phyloP scores from a whole-genome alignment of 208 protist genomes.

The Strigomonas galati region DNA sequence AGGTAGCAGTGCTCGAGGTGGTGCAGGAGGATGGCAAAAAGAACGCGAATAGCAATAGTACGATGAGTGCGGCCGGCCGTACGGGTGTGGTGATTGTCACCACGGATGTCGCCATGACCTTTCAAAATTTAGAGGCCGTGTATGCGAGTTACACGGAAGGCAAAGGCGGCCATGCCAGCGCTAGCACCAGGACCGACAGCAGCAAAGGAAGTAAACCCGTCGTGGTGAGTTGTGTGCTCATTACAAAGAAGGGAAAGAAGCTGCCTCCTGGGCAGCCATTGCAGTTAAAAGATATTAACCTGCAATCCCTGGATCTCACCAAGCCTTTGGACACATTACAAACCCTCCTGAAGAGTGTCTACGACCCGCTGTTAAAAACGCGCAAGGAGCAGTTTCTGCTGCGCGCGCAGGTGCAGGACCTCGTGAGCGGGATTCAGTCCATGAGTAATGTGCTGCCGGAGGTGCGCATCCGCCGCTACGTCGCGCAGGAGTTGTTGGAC shows the following conservation, averaged over 20 bases:
- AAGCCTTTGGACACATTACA: constrained; percentile 63
- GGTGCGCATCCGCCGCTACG: constrained; percentile 66
- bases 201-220: not conserved
- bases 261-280: constrained; percentile 13
- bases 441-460: constrained; percentile 49
- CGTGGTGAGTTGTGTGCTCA: constrained; percentile 18
- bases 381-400: constrained; percentile 42
- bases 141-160: too few species aligned
- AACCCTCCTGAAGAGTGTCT: constrained; percentile 54
- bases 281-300: constrained; percentile 49
- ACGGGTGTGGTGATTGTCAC: constrained; percentile 3
- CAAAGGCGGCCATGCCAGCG: not conserved
- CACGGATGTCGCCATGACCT: not conserved
- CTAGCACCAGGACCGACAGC: not conserved
- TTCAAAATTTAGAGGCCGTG: not conserved
- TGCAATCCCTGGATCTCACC: constrained; percentile 62
- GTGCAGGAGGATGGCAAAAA: constrained; percentile 5
- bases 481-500: constrained; percentile 63
- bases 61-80: not conserved
- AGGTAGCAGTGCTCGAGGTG: constrained; percentile 14
- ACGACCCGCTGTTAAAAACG: constrained; percentile 59
- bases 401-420: constrained; percentile 64
- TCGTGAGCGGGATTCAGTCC: constrained; percentile 64
- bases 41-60: not conserved
- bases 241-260: constrained; percentile 5